Conservation (phyloP, 306 rosid species). For the Fragaria vesca region DNA sequence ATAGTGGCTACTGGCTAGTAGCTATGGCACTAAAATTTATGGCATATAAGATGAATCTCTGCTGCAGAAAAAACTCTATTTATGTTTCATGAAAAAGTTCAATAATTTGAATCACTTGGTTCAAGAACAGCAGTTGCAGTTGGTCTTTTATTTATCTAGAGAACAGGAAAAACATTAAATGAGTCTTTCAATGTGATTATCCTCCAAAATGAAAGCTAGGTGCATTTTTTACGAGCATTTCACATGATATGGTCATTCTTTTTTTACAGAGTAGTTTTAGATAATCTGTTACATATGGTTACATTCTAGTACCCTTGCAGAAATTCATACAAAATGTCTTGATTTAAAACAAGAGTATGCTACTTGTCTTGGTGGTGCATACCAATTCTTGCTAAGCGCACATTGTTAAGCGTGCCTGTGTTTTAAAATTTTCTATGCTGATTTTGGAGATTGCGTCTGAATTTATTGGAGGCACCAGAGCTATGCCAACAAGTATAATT, state of each 20-base stretch:
- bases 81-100: background rate
- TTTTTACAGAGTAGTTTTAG: background rate
- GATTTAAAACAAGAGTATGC: background rate
- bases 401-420: background rate
- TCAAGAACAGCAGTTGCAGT: background rate
- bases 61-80: conserved; percentile 17
- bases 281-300: conserved; percentile 7
- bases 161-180: background rate
- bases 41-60: conserved; percentile 14
- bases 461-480: background rate
- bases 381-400: background rate
- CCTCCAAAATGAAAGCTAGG: background rate
- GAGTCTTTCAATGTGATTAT: background rate
- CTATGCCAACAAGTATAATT: background rate
- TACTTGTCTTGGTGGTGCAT: background rate
- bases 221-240: background rate
- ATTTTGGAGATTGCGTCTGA: background rate
- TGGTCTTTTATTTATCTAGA: background rate
- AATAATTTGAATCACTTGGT: background rate
- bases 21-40: background rate
- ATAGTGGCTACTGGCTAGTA: conserved; percentile 5
- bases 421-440: background rate
- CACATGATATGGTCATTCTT: background rate
- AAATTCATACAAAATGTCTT: background rate
- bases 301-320: background rate